phyloP scores from a whole-genome alignment of 129 eudicot genomes.

The Gnaphalium uliginosum region DNA sequence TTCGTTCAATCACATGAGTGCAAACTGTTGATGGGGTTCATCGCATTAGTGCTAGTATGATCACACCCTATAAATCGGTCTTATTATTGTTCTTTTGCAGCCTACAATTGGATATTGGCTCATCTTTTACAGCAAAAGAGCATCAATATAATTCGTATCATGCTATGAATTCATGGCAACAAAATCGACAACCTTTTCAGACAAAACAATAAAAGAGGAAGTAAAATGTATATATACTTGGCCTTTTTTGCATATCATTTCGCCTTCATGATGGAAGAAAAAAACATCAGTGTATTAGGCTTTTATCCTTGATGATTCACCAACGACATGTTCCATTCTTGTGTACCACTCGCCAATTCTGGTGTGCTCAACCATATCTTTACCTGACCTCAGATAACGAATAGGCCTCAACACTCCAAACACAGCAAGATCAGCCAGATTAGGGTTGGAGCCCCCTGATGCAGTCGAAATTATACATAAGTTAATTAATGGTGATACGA shows the following conservation, averaged over 20 bases:
- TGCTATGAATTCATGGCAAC: slow-evolving; percentile 31
- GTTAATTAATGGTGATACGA: neutral
- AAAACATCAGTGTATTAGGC: slow-evolving; percentile 22
- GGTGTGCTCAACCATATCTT: slow-evolving; percentile 53
- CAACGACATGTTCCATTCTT: slow-evolving; percentile 44
- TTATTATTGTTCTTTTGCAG: slow-evolving; percentile 28
- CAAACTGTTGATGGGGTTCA: slow-evolving; percentile 1
- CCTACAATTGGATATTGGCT: slow-evolving; percentile 16
- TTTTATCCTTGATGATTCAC: slow-evolving; percentile 50
- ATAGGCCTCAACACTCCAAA: slow-evolving; percentile 50
- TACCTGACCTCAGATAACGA: slow-evolving; percentile 46
- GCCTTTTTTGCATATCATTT: slow-evolving; percentile 20
- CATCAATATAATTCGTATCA: slow-evolving; percentile 10
- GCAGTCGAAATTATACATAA: slow-evolving; percentile 18
- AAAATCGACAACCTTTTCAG: slow-evolving; percentile 23
- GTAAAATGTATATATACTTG: slow-evolving; percentile 28
- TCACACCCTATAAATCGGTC: slow-evolving; percentile 14
- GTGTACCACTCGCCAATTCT: slow-evolving; percentile 49
- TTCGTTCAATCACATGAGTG: slow-evolving; percentile 7
- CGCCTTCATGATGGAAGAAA: slow-evolving; percentile 13
- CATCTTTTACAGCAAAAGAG: slow-evolving; percentile 18
- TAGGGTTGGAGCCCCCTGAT: slow-evolving; percentile 48
- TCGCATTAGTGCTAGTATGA: slow-evolving; percentile 10
- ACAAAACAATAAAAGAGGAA: slow-evolving; percentile 21
- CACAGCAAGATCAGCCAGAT: slow-evolving; percentile 50